Evolutionary conservation across 331 rosid genomes (phyloP).

Genomic region (Quercus lobata): DNA sequence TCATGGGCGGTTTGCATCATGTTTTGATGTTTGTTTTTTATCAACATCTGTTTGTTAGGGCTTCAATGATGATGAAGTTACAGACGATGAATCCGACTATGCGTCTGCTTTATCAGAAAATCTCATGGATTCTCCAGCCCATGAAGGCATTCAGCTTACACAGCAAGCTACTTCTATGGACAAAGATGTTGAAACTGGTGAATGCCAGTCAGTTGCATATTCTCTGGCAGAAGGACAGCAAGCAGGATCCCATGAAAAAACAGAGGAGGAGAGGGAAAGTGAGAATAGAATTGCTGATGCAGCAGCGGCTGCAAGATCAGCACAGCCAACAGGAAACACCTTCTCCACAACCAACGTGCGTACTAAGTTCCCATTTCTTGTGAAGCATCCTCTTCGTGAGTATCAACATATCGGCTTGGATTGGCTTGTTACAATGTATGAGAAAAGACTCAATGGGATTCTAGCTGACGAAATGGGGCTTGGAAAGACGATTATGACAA

Average conservation of each 20-base stretch:
- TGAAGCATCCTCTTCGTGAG: constrained; percentile 92
- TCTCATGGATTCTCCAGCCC: constrained; percentile 45
- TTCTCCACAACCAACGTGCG: constrained; percentile 95
- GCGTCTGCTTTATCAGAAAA: constrained; percentile 66
- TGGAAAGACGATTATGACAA: constrained; percentile 98
- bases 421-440: constrained; percentile 99
- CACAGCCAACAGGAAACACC: constrained; percentile 95
- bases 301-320: constrained; percentile 98
- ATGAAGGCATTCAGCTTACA: constrained; percentile 39
- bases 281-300: constrained; percentile 86
- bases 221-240: constrained; percentile 47
- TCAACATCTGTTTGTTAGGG: constrained; percentile 39
- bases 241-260: constrained; percentile 29
- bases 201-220: constrained; percentile 28
- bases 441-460: constrained; percentile 91
- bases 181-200: constrained; percentile 51
- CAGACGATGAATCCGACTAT: constrained; percentile 55
- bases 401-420: constrained; percentile 99
- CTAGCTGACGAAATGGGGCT: constrained; percentile 99
- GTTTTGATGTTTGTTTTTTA: constrained; percentile 13
- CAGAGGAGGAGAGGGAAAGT: constrained; percentile 59
- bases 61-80: constrained; percentile 33
- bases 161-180: constrained; percentile 33
- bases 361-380: constrained; percentile 88
- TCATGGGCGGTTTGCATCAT: constrained; percentile 11